Base-by-base conservation (phyloP, 2,329 filamentous ascomycete species). In the Nannizzia gypsea region DNA sequence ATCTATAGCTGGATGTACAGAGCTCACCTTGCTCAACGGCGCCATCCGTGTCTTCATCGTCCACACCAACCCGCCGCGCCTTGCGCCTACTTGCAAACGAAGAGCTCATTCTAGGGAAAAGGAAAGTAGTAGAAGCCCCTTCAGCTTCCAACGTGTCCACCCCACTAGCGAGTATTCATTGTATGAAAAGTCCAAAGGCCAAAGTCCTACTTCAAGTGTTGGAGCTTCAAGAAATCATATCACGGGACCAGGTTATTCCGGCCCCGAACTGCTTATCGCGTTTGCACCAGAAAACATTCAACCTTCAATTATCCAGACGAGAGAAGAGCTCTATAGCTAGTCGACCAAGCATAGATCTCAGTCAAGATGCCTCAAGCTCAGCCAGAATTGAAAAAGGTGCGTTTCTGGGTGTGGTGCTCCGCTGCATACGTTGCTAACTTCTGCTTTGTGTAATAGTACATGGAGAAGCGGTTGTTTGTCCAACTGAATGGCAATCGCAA, bases 381-480 rank as follows among this genome's bases (percentile, higher is more conserved):
- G 78, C 93, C 93, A 69, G 95, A 99, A 80, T 84, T 99, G 64
- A 99, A 97, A 79, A 99, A 97, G 85, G 93, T 95, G 77, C 61
- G 72, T 71, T 40, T 5, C 17, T 1, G 15, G 15, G 6, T 42
- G 15, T 42, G 40, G 52, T 36, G 58, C 58, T 56, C 60, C 63
- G 48, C 46, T 58, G 42, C 20, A 31, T 17, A 6, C 26, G 5
- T 15, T 31, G 17, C 20, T 57, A 34, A 61, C 22, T 38, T 31
- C 8, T 34, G 56, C 67, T 67, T 59, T 70, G 61, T 20, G 28
- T 56, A 56, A 15, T 69, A 99, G 93, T 99, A 99, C 77, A 90
- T 99, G 77, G 93, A 99, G 81, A 99, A 99, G 84, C 84, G 92
- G 77, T 83, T 99, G 71, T 96, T 96, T 75, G 90, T 97, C 66